Conservation (phyloP, 1,284 basidiomycete genomes). For the Ustilago cynodontis region DNA sequence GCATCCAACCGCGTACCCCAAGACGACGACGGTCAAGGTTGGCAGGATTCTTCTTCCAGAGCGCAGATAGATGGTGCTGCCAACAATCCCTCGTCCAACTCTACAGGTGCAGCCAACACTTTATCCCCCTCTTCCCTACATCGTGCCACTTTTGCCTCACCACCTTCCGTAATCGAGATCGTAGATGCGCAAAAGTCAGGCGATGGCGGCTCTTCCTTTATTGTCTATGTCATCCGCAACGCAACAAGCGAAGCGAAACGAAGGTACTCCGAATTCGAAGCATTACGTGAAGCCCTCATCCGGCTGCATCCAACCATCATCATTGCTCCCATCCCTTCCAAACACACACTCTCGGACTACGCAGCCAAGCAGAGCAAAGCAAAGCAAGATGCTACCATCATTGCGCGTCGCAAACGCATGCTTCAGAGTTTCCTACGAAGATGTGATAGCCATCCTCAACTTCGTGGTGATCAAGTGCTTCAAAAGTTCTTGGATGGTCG, state of each 20-base stretch:
- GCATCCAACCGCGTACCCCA: conserved; percentile 14
- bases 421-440: conserved; percentile 94
- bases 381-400: conserved; percentile 93
- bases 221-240: conserved; percentile 91
- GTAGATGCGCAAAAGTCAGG: conserved; percentile 93
- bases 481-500: conserved; percentile 95
- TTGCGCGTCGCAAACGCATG: conserved; percentile 91
- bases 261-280: conserved; percentile 97
- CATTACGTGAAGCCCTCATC: conserved; percentile 83
- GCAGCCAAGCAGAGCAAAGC: conserved; percentile 97
- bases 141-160: conserved; percentile 36
- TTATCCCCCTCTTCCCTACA: conserved; percentile 21
- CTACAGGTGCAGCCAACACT: not conserved
- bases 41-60: conserved; percentile 37
- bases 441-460: conserved; percentile 86
- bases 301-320: conserved; percentile 95
- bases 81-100: conserved; percentile 2
- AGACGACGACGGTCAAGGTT: conserved; percentile 43
- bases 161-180: conserved; percentile 51
- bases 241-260: conserved; percentile 86
- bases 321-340: conserved; percentile 96
- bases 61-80: conserved; percentile 21
- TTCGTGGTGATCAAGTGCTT: conserved; percentile 93
- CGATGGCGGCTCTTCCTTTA: conserved; percentile 84
- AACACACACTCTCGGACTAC: conserved; percentile 95